Evolutionary conservation across 768 basidiomycete species (phyloP).

Genomic region (Hericium erinaceus): DNA sequence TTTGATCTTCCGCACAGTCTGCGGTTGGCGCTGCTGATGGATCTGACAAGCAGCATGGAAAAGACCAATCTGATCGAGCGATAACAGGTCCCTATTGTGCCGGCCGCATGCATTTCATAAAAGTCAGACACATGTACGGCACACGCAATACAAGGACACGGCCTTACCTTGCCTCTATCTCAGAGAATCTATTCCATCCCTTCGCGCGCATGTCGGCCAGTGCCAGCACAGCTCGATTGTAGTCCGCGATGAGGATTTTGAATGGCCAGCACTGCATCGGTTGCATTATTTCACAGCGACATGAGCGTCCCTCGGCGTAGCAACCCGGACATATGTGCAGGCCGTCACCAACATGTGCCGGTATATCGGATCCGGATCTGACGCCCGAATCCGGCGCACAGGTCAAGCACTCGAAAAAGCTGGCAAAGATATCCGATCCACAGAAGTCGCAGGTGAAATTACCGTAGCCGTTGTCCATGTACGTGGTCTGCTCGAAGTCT

Average conservation of each 20-base stretch:
- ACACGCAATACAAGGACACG: background rate
- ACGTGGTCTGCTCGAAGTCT: constrained; percentile 13
- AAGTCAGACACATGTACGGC: background rate
- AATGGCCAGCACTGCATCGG: constrained; percentile 52
- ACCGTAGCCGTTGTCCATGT: constrained; percentile 6
- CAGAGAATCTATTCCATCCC: background rate
- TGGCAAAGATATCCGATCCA: constrained; percentile 71
- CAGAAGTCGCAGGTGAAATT: constrained; percentile 66
- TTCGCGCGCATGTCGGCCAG: constrained; percentile 13
- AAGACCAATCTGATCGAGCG: background rate
- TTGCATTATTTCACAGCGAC: constrained; percentile 50
- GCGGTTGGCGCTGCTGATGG: background rate
- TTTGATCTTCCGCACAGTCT: no score
- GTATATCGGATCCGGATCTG: constrained; percentile 6
- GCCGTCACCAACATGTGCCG: constrained; percentile 27
- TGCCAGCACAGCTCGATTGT: constrained; percentile 29
- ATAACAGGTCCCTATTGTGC: background rate
- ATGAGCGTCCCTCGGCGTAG: constrained; percentile 72
- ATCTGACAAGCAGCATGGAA: background rate
- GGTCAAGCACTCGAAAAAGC: constrained; percentile 60
- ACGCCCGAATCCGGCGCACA: constrained; percentile 23
- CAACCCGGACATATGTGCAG: constrained; percentile 59
- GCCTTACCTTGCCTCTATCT: constrained; percentile 1
- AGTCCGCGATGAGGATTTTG: constrained; percentile 31
- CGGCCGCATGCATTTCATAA: background rate